Evolutionary conservation across 768 basidiomycete species (phyloP).

Genomic region (Infundibulicybe gibba): DNA sequence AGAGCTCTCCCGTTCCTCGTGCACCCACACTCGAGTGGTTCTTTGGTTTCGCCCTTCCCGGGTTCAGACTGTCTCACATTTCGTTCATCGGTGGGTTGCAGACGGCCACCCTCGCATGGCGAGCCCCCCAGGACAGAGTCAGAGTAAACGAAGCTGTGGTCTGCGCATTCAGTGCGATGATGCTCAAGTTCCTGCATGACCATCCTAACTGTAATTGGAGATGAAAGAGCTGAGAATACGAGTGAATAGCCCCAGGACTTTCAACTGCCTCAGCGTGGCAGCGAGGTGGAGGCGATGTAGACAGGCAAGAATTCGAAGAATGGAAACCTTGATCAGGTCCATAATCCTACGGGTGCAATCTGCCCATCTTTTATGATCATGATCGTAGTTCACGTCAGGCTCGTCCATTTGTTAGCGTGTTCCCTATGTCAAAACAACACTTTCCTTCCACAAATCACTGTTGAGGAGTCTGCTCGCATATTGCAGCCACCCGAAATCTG

Average conservation of each 20-base stretch:
- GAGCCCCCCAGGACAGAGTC: neutral
- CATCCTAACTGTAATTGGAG: neutral
- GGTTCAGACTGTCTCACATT: neutral
- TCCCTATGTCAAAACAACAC: too few relatives aligned
- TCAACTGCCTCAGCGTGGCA: too few relatives aligned
- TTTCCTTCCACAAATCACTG: too few relatives aligned
- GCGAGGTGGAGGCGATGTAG: too few relatives aligned
- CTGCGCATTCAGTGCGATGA: neutral
- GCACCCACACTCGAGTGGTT: neutral
- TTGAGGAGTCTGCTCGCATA: too few relatives aligned
- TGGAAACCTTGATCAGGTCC: too few relatives aligned
- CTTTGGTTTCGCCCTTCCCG: neutral
- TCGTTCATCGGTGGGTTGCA: neutral
- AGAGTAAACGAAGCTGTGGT: neutral
- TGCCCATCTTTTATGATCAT: too few relatives aligned
- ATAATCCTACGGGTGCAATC: too few relatives aligned
- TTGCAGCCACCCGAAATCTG: too few relatives aligned
- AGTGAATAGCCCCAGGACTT: neutral
- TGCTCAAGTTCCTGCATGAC: neutral
- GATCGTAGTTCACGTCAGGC: too few relatives aligned
- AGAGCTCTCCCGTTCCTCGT: neutral
- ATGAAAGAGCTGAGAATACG: neutral
- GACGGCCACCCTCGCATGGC: neutral
- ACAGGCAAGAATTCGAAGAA: too few relatives aligned
- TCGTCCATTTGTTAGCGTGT: too few relatives aligned